Evolutionary conservation across 352 stramenopile genomes (phyloP).

Genomic region (Bremia lactucae): DNA sequence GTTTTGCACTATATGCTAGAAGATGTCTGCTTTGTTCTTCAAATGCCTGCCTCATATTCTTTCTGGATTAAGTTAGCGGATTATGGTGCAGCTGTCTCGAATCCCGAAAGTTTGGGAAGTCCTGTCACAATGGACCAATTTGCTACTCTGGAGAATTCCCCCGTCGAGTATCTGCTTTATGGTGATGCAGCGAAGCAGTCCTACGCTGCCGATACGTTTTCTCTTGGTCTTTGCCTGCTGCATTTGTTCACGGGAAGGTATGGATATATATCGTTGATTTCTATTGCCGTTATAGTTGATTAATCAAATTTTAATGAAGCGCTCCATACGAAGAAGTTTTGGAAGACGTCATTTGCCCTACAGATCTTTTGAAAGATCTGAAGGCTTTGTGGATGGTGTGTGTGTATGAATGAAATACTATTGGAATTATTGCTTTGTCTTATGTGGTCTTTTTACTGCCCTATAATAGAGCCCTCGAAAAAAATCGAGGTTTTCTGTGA

Average conservation of each 20-base stretch:
- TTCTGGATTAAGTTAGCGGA: constrained; percentile 96
- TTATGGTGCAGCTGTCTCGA: constrained; percentile 93
- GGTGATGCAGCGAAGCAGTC: constrained; percentile 86
- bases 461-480: constrained; percentile 31
- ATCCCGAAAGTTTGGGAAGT: constrained; percentile 75
- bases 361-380: constrained; percentile 69
- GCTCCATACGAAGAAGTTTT: constrained; percentile 97
- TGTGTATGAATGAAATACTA: constrained; percentile 19
- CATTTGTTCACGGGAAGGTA: constrained; percentile 94
- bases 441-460: background rate
- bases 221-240: constrained; percentile 90
- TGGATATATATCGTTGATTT: too few relatives aligned
- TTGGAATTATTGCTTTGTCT: background rate
- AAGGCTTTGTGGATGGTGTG: constrained; percentile 83
- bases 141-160: constrained; percentile 97
- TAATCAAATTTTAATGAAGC: constrained; percentile 25
- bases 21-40: constrained; percentile 40
- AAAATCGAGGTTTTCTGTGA: constrained; percentile 52
- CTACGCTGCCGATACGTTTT: constrained; percentile 92
- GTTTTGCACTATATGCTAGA: constrained; percentile 54
- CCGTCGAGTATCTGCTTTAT: constrained; percentile 91
- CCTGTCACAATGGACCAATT: constrained; percentile 91
- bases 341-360: constrained; percentile 86
- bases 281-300: too few relatives aligned
- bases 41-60: constrained; percentile 45